phyloP scores from a whole-genome alignment of 73 alveolate genomes.

The Vitrella brassicaformis region DNA sequence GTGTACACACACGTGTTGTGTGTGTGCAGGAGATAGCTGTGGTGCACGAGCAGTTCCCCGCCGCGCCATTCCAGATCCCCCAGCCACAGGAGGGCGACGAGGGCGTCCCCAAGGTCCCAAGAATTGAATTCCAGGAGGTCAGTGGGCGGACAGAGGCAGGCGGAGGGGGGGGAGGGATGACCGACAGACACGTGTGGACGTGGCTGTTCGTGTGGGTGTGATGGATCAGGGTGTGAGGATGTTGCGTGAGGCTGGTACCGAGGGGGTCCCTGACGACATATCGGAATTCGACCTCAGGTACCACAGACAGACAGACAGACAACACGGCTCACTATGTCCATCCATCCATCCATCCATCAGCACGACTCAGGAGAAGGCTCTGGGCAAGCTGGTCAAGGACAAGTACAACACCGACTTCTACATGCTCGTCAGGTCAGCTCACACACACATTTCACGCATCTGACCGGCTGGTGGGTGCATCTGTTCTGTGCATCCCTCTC shows the following conservation, averaged over 20 bases:
- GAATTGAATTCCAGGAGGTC: too few species aligned
- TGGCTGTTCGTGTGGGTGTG: too few species aligned
- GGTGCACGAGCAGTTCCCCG: neutral
- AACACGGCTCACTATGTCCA: slow-evolving; percentile 43
- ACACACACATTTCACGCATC: neutral
- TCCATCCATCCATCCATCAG: slow-evolving; percentile 73
- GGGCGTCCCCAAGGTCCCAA: neutral
- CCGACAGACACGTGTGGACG: too few species aligned
- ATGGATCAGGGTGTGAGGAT: too few species aligned
- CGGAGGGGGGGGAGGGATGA: too few species aligned
- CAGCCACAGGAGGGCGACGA: neutral
- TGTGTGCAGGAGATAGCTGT: neutral
- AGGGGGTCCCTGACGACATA: neutral
- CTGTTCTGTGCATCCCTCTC: neutral
- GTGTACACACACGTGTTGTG: neutral
- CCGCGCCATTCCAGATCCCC: neutral
- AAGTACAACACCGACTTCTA: slow-evolving; percentile 92
- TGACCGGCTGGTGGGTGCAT: too few species aligned
- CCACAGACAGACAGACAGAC: too few species aligned
- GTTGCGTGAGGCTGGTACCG: too few species aligned
- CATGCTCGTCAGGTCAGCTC: slow-evolving; percentile 36
- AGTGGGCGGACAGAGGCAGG: too few species aligned
- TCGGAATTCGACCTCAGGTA: too few species aligned
- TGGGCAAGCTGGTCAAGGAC: slow-evolving; percentile 82
- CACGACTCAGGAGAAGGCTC: slow-evolving; percentile 79